Base-by-base conservation (phyloP, 176 grass and related monocot species). In the Puccinellia tenuiflora region DNA sequence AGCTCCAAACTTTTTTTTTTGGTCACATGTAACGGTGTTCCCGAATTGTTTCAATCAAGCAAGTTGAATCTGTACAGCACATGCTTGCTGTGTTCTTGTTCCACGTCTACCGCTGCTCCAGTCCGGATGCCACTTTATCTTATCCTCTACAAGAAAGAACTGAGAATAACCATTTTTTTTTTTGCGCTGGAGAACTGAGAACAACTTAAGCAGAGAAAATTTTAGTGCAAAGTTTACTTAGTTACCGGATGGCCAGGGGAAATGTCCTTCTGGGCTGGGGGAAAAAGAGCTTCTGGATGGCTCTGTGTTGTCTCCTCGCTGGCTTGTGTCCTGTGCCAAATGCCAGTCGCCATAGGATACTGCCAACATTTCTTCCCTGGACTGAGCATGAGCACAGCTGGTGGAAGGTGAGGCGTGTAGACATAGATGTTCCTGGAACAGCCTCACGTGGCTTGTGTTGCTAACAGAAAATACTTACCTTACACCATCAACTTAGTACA, bases 41-140 rank as follows among this genome's bases (percentile, higher is more conserved):
- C 52, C 1, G 25, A 82, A 85, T 79, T 75, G 86, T 89, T 91
- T 93, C 85, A 83, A 85, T 93, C 18, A 71, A 90, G 84, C 84
- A 94, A 93, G 84, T 85, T 94, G 86, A 90, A 97, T 91, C 82
- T 92, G 94, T 93, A 88, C 89, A 97, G 89, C 72, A 80, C 78
- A 88, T 81, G 66, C 63, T 67, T 81, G 21, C 37, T 85, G 67
- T 68, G 68, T 78, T 70, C 47, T 7, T 15, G 50, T 80, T 46
- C 60, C 60, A 48, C 26, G 10, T 67, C 66, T 22, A 31, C 20
- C 42, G 28, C 45, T 13, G 15, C 55, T 80, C 55, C 30, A 40
- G 54, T 80, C 68, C 10, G 61, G 53, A 22, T 75, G 26, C 68
- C 40, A 75, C 53, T 42, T 46, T 12, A 24, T 62, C 30, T 62